Evolutionary conservation across 352 stramenopile genomes (phyloP).

Genomic region (Globisporangium mamillatum): DNA sequence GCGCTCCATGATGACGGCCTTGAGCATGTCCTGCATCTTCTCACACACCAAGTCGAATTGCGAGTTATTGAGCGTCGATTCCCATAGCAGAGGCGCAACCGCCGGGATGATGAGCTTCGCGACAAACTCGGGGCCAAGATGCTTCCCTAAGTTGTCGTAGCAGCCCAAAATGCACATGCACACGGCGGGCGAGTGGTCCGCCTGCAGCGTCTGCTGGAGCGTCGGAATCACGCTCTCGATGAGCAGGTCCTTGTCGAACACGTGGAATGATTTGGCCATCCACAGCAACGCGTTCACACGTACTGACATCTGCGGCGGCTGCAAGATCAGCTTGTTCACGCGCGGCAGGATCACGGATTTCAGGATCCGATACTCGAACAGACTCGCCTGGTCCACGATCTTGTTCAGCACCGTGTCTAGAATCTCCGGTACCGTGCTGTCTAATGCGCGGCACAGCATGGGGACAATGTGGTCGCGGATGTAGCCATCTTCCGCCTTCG

Average conservation of each 20-base stretch:
- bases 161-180: constrained; percentile 88
- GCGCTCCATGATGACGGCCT: constrained; percentile 75
- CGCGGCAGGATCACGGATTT: constrained; percentile 85
- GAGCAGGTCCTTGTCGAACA: constrained; percentile 87
- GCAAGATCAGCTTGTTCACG: constrained; percentile 86
- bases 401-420: constrained; percentile 87
- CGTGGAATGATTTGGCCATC: constrained; percentile 86
- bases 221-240: constrained; percentile 83
- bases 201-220: constrained; percentile 63
- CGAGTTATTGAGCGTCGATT: constrained; percentile 68
- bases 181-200: constrained; percentile 80
- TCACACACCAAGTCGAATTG: constrained; percentile 87
- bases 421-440: constrained; percentile 84
- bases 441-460: constrained; percentile 80
- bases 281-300: constrained; percentile 84
- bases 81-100: constrained; percentile 78
- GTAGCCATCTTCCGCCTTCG: constrained; percentile 85
- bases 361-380: constrained; percentile 88
- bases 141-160: constrained; percentile 88
- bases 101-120: constrained; percentile 83
- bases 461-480: constrained; percentile 88
- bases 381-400: constrained; percentile 81
- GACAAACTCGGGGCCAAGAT: constrained; percentile 76
- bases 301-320: constrained; percentile 77
- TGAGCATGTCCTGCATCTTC: constrained; percentile 89